Evolutionary conservation across 345 rosid species (phyloP).

Genomic region (Gossypium australe): DNA sequence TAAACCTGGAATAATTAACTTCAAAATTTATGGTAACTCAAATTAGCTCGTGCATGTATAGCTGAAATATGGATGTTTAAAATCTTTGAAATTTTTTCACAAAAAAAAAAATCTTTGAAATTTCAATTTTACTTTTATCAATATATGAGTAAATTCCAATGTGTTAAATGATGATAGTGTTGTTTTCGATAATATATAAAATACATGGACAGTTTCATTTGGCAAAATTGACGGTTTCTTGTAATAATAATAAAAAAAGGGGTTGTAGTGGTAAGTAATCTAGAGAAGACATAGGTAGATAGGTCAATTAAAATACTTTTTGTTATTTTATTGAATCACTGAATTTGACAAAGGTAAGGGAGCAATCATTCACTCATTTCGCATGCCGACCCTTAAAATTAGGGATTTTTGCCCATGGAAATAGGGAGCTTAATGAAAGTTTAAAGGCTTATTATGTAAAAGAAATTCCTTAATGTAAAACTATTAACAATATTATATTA

Average conservation of each 20-base stretch:
- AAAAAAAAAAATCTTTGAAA: too few species aligned
- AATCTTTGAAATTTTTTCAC: too few species aligned
- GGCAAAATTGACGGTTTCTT: too few species aligned
- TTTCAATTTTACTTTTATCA: too few species aligned
- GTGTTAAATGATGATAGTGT: background rate
- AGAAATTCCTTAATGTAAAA: too few species aligned
- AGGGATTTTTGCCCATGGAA: background rate
- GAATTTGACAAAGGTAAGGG: background rate
- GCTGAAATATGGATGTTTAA: too few species aligned
- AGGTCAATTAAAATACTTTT: background rate
- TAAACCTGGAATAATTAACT: too few species aligned
- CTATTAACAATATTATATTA: too few species aligned
- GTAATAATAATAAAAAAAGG: background rate
- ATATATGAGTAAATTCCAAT: background rate
- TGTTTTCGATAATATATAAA: background rate
- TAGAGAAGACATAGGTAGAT: background rate
- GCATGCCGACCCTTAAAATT: background rate
- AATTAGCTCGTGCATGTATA: too few species aligned
- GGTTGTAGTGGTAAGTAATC: background rate
- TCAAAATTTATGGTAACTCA: too few species aligned
- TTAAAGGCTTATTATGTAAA: background rate
- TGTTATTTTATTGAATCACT: background rate
- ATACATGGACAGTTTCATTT: background rate
- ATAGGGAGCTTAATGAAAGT: background rate
- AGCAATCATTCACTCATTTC: background rate